Conservation (phyloP, 139 green algal genomes). For the Ulvella scutata region DNA sequence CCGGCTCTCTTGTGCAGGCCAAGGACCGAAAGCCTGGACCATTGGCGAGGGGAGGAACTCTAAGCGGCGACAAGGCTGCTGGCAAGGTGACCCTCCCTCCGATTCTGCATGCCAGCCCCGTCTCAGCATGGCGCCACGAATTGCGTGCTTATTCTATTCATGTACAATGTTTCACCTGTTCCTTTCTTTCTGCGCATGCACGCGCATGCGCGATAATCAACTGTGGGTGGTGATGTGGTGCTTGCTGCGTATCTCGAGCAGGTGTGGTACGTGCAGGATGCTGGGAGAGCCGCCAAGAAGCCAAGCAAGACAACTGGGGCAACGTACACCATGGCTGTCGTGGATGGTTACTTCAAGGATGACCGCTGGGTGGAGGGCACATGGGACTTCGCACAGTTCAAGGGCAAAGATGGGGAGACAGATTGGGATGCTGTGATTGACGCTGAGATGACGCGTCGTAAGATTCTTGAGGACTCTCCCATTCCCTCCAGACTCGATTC, state of each 20-base stretch:
- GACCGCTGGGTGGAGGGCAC: conserved; percentile 63
- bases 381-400: conserved; percentile 55
- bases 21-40: conserved; percentile 40
- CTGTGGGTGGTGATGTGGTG: neutral
- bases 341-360: conserved; percentile 69
- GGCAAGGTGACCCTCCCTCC: conserved; percentile 34
- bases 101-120: neutral
- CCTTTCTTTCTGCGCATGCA: neutral
- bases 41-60: conserved; percentile 49
- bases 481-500: conserved; percentile 74
- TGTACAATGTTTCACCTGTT: neutral
- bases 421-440: conserved; percentile 81
- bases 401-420: conserved; percentile 24
- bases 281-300: conserved; percentile 14
- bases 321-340: conserved; percentile 22
- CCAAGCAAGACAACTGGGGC: neutral
- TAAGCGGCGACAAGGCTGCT: conserved; percentile 39
- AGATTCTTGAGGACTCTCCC: conserved; percentile 65
- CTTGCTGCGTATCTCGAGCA: neutral
- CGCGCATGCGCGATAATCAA: no score
- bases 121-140: neutral
- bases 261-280: conserved; percentile 16
- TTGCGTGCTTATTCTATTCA: neutral
- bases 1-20: neutral
- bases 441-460: conserved; percentile 73